A percentile compares a stretch with the other conserved stretches of the same genome.
Conservation (phyloP, 345 rosid species). For the Eutrema heterophyllum region DNA sequence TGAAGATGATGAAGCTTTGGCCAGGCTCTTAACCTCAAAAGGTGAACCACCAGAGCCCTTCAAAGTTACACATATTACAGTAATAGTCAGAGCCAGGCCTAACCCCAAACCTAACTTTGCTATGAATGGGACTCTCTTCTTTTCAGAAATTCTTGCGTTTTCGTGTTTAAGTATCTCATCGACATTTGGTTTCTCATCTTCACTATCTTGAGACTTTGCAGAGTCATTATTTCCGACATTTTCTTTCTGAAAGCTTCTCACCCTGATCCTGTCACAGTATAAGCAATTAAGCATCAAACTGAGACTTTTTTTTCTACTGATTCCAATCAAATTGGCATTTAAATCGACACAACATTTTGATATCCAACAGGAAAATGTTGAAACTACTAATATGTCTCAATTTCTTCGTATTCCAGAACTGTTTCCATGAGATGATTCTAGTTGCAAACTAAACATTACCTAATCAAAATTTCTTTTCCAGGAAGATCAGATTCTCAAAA, state of each 20-base stretch:
- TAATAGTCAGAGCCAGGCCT: conserved; percentile 51
- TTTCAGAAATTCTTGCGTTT: conserved; percentile 3
- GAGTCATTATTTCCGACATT: conserved; percentile 34
- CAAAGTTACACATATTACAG: conserved; percentile 38
- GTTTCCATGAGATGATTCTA: no score
- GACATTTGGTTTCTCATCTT: conserved; percentile 23
- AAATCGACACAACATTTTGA: neutral
- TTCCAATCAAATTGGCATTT: neutral
- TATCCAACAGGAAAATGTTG: neutral
- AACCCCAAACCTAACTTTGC: conserved; percentile 47
- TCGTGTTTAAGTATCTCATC: conserved; percentile 24
- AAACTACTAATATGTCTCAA: neutral
- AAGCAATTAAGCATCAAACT: no score
- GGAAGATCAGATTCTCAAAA: neutral
- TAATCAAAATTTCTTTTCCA: neutral
- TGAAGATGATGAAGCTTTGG: conserved; percentile 48
- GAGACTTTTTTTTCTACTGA: neutral
- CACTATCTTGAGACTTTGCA: conserved; percentile 20
- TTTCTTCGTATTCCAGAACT: neutral
- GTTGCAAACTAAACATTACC: no score
- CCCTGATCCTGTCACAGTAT: conserved; percentile 26
- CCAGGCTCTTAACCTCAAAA: conserved; percentile 45
- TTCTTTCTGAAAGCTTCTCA: conserved; percentile 36
- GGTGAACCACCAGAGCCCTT: conserved; percentile 44
- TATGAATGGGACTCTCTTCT: conserved; percentile 43